Percentiles rank a stretch among this genome's conserved stretches.
Evolutionary conservation across 148 eudicot genomes (phyloP).

Genomic region (Chenopodium album): DNA sequence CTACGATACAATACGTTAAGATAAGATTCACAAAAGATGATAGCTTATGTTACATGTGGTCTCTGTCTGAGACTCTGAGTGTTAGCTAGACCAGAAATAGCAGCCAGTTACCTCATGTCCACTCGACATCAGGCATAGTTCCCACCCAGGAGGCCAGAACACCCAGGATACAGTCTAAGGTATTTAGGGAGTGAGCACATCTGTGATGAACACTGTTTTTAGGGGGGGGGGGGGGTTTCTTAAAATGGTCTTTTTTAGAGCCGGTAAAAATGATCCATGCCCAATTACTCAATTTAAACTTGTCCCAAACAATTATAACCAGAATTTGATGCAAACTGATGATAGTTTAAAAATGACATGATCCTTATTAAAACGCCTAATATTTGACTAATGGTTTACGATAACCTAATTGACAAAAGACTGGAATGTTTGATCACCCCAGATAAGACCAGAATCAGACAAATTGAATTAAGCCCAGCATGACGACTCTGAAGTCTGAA

Average conservation of each 20-base stretch:
- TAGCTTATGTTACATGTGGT: too few species aligned
- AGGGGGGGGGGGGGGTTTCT: background rate
- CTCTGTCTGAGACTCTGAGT: too few species aligned
- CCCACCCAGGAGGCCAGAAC: too few species aligned
- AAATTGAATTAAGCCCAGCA: background rate
- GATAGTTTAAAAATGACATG: background rate
- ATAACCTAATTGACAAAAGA: too few species aligned
- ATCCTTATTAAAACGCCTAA: background rate
- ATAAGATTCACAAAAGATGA: too few species aligned
- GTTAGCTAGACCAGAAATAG: too few species aligned
- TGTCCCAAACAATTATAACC: background rate
- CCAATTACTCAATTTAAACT: background rate
- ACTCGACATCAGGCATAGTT: too few species aligned
- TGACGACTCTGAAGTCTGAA: background rate
- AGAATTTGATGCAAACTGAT: background rate
- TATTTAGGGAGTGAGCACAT: background rate
- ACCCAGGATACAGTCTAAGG: too few species aligned
- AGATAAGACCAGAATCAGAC: background rate
- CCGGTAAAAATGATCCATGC: background rate
- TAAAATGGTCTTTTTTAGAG: background rate
- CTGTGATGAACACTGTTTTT: background rate
- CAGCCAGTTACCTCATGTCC: too few species aligned
- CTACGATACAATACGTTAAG: background rate
- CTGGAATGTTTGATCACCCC: background rate
- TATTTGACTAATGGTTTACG: background rate